Evolutionary conservation across 148 eudicot species (phyloP), one percentile per base, ranked within the genome.

Genomic region (Arbutus unedo): DNA sequence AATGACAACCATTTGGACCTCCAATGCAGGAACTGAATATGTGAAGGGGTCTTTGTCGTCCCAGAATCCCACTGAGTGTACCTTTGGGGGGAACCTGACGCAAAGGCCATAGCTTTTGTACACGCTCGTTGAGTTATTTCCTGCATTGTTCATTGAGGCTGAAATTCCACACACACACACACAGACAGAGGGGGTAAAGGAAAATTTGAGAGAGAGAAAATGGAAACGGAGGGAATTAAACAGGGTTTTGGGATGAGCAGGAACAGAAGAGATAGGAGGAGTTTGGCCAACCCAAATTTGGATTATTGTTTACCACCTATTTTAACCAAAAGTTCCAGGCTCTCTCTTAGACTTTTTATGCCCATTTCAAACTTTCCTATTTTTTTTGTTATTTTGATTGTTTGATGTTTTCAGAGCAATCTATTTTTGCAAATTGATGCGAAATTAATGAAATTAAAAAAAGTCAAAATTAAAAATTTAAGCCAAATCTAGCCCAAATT

Each of bases 1-100:
- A 76, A 82, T 56, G 56, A 74, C 18, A 6, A 87, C 72, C 83
- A 84, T 81, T 71, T 87, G 89, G 7, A 80, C 44, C 79, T 83
- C 85, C 50, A 83, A 66, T 3, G 85, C 16, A 25, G 85, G 85
- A 31, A 83, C 9, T 31, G 85, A 62, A 66, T 83, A 83, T 3
- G 41, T 54, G 44, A 83, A 64, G 1, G 81, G 81, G 44, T 62
- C 38, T 14, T 38, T 83, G 5, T 18, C 8, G 3, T 78, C 56
- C 85, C 76, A 83, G 15, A 83, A 8, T 23, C 85, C 85, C 55
- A 68, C 10, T 7, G 85, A 83, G 54, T 83, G 77, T 21, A 70
- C 56, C 66, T 77, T 78, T 44, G 85, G 85, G 2, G 85, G 85
- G 48, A 67, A 70, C 68, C 81, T 78, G 13, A 83, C 48, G 54